Evolutionary conservation across 1,284 basidiomycete species (phyloP), one percentile per base, ranked within the genome.

Genomic region (Cerrena zonata): DNA sequence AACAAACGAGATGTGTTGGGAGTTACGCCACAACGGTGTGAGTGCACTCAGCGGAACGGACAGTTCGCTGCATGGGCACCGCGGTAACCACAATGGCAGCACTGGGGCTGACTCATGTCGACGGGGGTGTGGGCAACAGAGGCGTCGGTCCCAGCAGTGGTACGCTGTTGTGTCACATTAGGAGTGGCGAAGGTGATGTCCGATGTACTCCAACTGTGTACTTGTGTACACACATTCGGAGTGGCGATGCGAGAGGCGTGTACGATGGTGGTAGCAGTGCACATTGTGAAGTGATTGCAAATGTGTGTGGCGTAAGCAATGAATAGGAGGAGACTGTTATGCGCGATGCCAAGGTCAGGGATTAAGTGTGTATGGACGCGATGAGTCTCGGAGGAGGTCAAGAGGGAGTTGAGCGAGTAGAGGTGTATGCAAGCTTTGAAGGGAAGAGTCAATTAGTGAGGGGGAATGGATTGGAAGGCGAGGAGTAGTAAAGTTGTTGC

Each of bases 71-170:
- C 66, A 62, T 87, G 84, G 49, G 70, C 61, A 43, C 83, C 83
- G 58, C 83, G 80, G 71, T 72, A 82, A 56, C 83, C 83, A 55
- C 85, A 86, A 62, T 85, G 82, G 73, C 82, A 84, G 70, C 84
- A 86, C 63, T 86, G 83, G 53, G 84, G 82, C 21, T 76, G 68
- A 67, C 75, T 76, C 53, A 23, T 22, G 15, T n/a, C 23, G 7
- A 44, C 15, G 12, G 23, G 5, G 7, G 26, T 34, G 30, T 30
- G 39, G 49, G 45, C 49, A 40, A 22, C 44, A 47, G n/a, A 40
- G 37, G 22, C 19, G 15, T 40, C 39, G 39, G 39, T 10, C 13
- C 19, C 39, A 19, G 13, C 5, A 19, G 7, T 10, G 18, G 39
- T 7, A 7, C 30, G 30, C 30, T 34, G 30, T 15, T 34, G 30